Conservation (phyloP, 2,329 filamentous ascomycete genomes). For the Ceratocystis destructans region DNA sequence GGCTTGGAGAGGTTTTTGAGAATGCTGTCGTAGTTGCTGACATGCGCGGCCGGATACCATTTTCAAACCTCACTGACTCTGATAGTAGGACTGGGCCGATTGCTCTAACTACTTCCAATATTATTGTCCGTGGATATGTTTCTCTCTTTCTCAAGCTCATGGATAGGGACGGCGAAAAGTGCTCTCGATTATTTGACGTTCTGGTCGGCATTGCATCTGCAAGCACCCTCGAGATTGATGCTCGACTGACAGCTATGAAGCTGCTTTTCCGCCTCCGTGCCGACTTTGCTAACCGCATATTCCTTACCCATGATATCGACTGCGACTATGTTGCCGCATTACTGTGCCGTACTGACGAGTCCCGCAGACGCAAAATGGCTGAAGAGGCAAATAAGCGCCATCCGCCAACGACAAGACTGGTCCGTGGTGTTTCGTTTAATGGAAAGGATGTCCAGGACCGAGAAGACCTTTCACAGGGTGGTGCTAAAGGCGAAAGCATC, state of each 20-base stretch:
- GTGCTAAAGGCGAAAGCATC: conserved; percentile 29
- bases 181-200: conserved; percentile 46
- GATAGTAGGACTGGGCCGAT: conserved; percentile 19
- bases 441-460: conserved; percentile 35
- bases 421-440: conserved; percentile 40
- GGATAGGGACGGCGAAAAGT: conserved; percentile 51
- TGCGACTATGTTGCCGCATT: conserved; percentile 58
- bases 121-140: conserved; percentile 57
- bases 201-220: conserved; percentile 51
- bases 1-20: conserved; percentile 16
- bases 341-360: conserved; percentile 50
- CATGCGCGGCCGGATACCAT: conserved; percentile 10
- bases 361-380: conserved; percentile 36
- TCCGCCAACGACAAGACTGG: conserved; percentile 26
- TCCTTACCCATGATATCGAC: conserved; percentile 56
- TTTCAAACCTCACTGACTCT: conserved; percentile 23
- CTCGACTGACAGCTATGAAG: conserved; percentile 61
- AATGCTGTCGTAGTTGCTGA: conserved; percentile 12
- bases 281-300: conserved; percentile 65
- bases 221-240: conserved; percentile 48
- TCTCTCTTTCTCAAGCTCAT: conserved; percentile 64
- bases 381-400: conserved; percentile 30
- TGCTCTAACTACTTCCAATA: conserved; percentile 46
- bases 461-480: conserved; percentile 26
- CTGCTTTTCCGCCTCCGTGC: conserved; percentile 70